Percentiles rank a stretch among this genome's conserved stretches.
phyloP scores from a whole-genome alignment of 352 stramenopile genomes.

The Phytophthora hybrid region DNA sequence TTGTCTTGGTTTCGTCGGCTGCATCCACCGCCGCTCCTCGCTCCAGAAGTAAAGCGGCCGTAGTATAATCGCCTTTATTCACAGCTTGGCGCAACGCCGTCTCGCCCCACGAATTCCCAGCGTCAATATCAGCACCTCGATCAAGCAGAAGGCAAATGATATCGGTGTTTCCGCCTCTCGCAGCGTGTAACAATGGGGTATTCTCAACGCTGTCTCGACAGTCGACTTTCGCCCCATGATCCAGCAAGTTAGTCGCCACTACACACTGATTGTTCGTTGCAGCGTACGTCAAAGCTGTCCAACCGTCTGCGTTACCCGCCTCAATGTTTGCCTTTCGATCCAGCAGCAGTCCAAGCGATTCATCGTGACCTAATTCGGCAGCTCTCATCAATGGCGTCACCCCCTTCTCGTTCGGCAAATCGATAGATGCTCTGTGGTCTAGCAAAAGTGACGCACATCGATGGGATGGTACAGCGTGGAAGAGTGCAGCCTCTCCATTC shows the following conservation, averaged over 20 bases:
- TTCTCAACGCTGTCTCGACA: not conserved
- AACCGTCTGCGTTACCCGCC: not conserved
- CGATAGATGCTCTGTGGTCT: not conserved
- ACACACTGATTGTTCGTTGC: not conserved
- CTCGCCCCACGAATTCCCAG: not conserved
- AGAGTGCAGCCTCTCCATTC: slow-evolving; percentile 1
- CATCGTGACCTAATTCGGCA: not conserved
- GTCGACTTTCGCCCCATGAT: not conserved
- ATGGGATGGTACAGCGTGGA: not conserved
- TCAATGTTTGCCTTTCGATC: not conserved
- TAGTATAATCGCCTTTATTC: not conserved
- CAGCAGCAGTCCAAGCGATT: not conserved
- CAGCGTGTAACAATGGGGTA: not conserved
- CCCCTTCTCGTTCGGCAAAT: not conserved
- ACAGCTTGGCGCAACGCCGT: not conserved
- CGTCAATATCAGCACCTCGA: not conserved
- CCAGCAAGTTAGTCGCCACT: not conserved
- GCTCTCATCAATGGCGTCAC: slow-evolving; percentile 4
- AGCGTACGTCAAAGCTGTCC: slow-evolving; percentile 4
- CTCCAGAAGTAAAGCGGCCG: not conserved
- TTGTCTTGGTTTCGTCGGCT: slow-evolving; percentile 3
- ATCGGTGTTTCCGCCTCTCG: not conserved
- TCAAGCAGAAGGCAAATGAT: not conserved
- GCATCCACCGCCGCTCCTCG: not conserved
- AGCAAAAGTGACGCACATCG: not conserved